These are phyloP conservation scores for Cytospora leucostoma DNA, from an alignment of 2,329 filamentous ascomycete species.

Conservation along the genomic window DNA sequence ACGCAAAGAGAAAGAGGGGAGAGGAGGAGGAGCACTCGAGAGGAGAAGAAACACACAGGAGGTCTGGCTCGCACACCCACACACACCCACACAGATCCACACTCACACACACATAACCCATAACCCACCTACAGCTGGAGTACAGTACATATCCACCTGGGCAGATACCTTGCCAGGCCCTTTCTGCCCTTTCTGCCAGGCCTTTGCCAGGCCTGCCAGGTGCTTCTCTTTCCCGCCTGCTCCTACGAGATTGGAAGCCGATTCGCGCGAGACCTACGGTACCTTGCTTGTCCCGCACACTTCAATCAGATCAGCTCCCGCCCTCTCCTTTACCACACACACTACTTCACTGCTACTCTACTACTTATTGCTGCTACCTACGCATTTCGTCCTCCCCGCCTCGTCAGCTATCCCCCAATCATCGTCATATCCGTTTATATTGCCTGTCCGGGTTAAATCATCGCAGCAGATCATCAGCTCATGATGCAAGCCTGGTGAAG, in stretches of 20 bases:
- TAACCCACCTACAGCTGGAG: too few relatives aligned
- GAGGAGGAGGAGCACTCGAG: background rate
- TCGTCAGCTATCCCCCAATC: background rate
- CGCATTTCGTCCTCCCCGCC: background rate
- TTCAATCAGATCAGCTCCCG: background rate
- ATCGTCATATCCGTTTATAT: background rate
- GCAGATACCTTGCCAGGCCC: background rate
- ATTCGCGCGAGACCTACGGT: background rate
- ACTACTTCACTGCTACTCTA: background rate
- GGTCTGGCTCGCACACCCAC: background rate
- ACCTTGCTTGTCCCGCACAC: background rate
- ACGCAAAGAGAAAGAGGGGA: background rate
- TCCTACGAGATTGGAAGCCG: background rate
- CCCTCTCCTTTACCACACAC: background rate
- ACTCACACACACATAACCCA: background rate
- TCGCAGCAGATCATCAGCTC: conserved; percentile 19
- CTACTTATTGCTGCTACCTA: background rate
- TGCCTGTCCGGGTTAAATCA: conserved; percentile 23
- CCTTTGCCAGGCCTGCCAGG: background rate
- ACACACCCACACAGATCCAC: background rate
- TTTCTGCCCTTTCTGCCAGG: too few relatives aligned
- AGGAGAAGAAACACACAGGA: background rate
- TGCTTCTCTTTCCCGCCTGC: background rate
- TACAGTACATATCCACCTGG: background rate
- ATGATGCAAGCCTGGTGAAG: conserved; percentile 13